phyloP scores from a whole-genome alignment of 2,329 filamentous ascomycete genomes.

The Cercospora brassicicola region DNA sequence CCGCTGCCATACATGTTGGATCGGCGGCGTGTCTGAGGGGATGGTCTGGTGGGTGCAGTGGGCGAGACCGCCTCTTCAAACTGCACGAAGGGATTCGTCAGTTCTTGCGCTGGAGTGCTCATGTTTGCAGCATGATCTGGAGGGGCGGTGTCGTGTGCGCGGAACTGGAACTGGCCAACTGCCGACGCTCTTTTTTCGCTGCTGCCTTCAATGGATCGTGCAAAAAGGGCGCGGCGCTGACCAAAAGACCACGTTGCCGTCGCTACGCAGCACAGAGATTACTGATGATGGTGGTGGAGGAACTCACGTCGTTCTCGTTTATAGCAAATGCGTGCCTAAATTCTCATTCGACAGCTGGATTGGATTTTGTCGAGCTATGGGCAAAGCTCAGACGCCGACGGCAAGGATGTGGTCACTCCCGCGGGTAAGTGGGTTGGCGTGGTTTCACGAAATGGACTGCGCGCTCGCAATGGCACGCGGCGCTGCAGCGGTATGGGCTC shows the following conservation, averaged over 20 bases:
- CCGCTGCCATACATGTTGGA: conserved; percentile 33
- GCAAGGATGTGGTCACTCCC: conserved; percentile 9
- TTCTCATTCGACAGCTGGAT: conserved; percentile 21
- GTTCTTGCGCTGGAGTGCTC: conserved; percentile 29
- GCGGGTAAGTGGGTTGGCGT: neutral
- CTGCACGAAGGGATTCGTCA: conserved; percentile 26
- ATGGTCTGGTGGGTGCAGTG: conserved; percentile 14
- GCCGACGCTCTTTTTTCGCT: neutral
- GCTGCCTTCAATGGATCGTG: neutral
- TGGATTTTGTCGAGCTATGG: conserved; percentile 11
- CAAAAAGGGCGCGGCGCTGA: neutral
- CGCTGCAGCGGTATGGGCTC: neutral
- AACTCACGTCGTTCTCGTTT: conserved; percentile 21
- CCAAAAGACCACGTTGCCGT: conserved; percentile 1
- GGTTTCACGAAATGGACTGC: neutral
- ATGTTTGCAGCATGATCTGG: conserved; percentile 16
- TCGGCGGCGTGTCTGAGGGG: conserved; percentile 7
- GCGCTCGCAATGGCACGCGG: neutral
- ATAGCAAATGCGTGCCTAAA: conserved; percentile 15
- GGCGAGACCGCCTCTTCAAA: conserved; percentile 21
- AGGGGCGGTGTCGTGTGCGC: neutral
- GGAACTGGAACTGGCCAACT: neutral
- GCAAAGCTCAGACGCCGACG: conserved; percentile 12
- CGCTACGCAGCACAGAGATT: neutral
- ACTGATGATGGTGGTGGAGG: conserved; percentile 3